A percentile compares a stretch with the other conserved stretches of the same genome.
These are phyloP conservation scores for Rhododendron kiyosumense DNA, from an alignment of 148 eudicot genomes.

Conservation along the genomic window DNA sequence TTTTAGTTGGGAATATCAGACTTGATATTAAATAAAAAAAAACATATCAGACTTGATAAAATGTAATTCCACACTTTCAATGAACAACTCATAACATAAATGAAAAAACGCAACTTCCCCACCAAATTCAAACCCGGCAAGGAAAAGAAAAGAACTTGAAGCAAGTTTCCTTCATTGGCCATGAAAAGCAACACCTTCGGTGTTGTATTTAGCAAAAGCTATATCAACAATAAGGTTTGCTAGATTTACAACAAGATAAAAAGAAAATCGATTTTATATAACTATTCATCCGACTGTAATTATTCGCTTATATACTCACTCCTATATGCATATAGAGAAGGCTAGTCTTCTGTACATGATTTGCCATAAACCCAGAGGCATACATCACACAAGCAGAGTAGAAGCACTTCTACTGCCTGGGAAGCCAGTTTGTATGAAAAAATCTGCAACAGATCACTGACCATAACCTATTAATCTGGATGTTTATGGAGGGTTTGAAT, in stretches of 20 bases:
- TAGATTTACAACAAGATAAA: background rate
- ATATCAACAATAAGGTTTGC: background rate
- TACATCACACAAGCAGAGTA: conserved; percentile 22
- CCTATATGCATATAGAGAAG: conserved; percentile 10
- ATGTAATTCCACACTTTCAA: background rate
- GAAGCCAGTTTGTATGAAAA: conserved; percentile 13
- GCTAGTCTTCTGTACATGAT: conserved; percentile 17
- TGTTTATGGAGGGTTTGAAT: background rate
- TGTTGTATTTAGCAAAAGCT: background rate
- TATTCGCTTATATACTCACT: conserved; percentile 11
- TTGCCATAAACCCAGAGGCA: background rate
- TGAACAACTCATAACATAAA: background rate
- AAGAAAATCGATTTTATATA: background rate
- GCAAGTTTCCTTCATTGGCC: background rate
- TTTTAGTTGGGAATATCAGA: background rate
- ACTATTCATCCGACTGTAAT: conserved; percentile 8
- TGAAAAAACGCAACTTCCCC: background rate
- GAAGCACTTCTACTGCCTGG: conserved; percentile 7
- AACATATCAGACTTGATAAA: background rate
- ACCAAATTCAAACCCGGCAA: background rate
- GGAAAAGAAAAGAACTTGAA: background rate
- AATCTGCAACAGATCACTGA: background rate
- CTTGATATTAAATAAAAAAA: no score
- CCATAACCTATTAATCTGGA: background rate
- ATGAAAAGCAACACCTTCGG: background rate